phyloP scores from a whole-genome alignment of 176 grass and related monocot genomes.

The Urochloa ruziziensis region DNA sequence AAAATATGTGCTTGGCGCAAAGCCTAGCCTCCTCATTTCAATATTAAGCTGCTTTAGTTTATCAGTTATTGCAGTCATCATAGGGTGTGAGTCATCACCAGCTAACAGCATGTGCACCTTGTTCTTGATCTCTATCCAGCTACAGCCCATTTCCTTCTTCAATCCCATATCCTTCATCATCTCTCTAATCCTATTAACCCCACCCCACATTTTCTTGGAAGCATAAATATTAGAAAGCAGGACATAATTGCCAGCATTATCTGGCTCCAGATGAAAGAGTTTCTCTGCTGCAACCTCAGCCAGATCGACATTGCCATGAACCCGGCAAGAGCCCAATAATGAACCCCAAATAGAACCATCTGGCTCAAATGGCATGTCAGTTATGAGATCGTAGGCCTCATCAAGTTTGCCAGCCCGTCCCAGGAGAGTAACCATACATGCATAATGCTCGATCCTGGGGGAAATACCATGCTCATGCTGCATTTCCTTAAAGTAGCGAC shows the following conservation, averaged over 20 bases:
- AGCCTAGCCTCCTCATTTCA: conserved; percentile 65
- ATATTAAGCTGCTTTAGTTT: conserved; percentile 58
- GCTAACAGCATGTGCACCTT: conserved; percentile 76
- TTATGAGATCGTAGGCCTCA: conserved; percentile 67
- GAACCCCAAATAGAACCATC: conserved; percentile 72
- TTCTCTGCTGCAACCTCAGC: conserved; percentile 64
- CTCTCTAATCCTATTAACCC: conserved; percentile 58
- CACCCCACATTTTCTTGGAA: conserved; percentile 68
- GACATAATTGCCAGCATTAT: conserved; percentile 75
- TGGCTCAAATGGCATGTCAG: conserved; percentile 57
- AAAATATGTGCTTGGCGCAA: conserved; percentile 61
- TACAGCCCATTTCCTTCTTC: conserved; percentile 73
- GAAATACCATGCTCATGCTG: conserved; percentile 41
- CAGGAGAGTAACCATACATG: conserved; percentile 71
- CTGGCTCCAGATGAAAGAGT: conserved; percentile 65
- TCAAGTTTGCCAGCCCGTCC: conserved; percentile 62
- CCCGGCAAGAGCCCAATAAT: conserved; percentile 62
- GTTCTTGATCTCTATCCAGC: conserved; percentile 81
- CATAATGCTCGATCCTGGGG: conserved; percentile 67
- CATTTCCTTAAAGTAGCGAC: conserved; percentile 55
- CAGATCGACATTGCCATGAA: conserved; percentile 55
- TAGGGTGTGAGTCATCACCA: conserved; percentile 66
- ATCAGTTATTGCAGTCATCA: conserved; percentile 48
- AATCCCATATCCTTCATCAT: conserved; percentile 58
- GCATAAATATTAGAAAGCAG: conserved; percentile 84